phyloP scores from a whole-genome alignment of 305 asterid species.

The Withania somnifera region DNA sequence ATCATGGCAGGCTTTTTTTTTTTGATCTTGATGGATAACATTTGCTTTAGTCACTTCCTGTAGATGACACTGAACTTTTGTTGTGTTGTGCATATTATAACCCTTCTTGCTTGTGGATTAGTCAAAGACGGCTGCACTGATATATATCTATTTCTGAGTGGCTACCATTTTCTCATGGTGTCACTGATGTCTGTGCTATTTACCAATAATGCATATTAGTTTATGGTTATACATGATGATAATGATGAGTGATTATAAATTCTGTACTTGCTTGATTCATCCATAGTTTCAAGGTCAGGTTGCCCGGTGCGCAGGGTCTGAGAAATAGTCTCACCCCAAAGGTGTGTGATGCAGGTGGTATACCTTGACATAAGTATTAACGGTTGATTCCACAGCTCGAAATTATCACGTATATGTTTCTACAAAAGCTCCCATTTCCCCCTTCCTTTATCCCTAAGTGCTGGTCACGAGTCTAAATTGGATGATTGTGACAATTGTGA shows the following conservation, averaged over 20 bases:
- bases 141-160: neutral
- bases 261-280: neutral
- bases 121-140: conserved; percentile 1
- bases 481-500: no score
- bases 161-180: neutral
- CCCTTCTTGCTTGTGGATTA: neutral
- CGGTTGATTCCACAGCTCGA: neutral
- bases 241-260: neutral
- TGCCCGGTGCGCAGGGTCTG: neutral
- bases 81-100: neutral
- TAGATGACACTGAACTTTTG: neutral
- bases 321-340: neutral
- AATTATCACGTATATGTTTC: neutral
- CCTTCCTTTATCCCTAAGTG: no score
- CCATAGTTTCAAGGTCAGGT: neutral
- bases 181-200: neutral
- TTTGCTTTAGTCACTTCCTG: neutral
- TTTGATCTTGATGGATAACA: conserved; percentile 1
- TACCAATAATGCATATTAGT: neutral
- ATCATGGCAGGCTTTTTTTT: neutral
- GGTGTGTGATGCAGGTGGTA: neutral
- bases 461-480: no score
- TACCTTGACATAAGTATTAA: neutral
- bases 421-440: no score
- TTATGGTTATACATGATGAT: neutral